Evolutionary conservation across 2,329 filamentous ascomycete species (phyloP).

Genomic region (Cercospora janseana): DNA sequence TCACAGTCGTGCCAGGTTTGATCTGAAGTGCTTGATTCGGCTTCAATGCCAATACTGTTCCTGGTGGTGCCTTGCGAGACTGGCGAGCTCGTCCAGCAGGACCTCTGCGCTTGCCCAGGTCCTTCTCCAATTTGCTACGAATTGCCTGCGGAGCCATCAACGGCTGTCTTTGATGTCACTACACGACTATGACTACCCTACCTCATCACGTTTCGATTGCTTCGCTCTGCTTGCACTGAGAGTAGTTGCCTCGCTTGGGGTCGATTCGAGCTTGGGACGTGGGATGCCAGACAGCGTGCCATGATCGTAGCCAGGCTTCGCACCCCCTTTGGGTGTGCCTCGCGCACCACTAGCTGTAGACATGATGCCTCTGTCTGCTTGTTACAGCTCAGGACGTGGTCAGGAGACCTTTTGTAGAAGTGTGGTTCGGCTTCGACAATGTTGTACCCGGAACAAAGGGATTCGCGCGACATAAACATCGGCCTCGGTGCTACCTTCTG

Average conservation of each 20-base stretch:
- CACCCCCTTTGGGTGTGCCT: slow-evolving; percentile 62
- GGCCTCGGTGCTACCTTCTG: no score
- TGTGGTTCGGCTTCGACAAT: slow-evolving; percentile 1
- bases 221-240: slow-evolving; percentile 94
- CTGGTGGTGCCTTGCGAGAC: slow-evolving; percentile 89
- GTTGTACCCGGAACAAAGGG: slow-evolving; percentile 1
- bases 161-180: neutral
- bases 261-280: slow-evolving; percentile 65
- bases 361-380: slow-evolving; percentile 44
- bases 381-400: neutral
- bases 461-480: neutral
- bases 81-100: slow-evolving; percentile 73
- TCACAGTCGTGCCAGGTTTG: slow-evolving; percentile 88
- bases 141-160: slow-evolving; percentile 66
- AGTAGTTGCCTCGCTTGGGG: slow-evolving; percentile 53
- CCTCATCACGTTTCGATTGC: slow-evolving; percentile 97
- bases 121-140: slow-evolving; percentile 91
- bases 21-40: slow-evolving; percentile 96
- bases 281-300: slow-evolving; percentile 61
- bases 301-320: slow-evolving; percentile 56
- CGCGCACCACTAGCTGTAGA: slow-evolving; percentile 64
- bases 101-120: slow-evolving; percentile 96
- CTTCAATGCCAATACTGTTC: slow-evolving; percentile 91
- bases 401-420: neutral
- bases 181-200: slow-evolving; percentile 45